Evolutionary conservation across 2,329 filamentous ascomycete genomes (phyloP).

Genomic region (Alternaria viburni): DNA sequence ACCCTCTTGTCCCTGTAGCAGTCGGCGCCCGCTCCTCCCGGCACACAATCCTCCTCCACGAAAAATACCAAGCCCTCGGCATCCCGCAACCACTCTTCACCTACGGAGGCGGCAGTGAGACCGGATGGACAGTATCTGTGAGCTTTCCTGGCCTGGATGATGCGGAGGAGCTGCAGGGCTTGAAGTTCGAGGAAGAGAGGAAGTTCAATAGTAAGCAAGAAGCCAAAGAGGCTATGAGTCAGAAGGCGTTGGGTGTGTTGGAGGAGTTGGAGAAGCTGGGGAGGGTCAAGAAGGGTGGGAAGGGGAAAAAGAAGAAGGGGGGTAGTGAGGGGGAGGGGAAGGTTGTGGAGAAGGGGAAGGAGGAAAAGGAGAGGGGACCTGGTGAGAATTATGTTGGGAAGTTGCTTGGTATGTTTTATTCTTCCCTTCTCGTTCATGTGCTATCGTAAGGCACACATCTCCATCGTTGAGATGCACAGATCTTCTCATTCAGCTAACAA

Average conservation of each 20-base stretch:
- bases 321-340: slow-evolving; percentile 23
- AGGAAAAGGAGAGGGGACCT: slow-evolving; percentile 20
- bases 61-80: slow-evolving; percentile 33
- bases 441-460: no score
- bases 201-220: slow-evolving; percentile 50
- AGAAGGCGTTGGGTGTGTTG: slow-evolving; percentile 38
- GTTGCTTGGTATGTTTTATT: no score
- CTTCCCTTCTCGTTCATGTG: no score
- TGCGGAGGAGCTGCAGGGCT: slow-evolving; percentile 17
- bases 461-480: no score
- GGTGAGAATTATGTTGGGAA: slow-evolving; percentile 45
- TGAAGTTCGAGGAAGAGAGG: slow-evolving; percentile 23
- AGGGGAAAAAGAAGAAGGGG: slow-evolving; percentile 20
- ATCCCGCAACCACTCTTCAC: slow-evolving; percentile 30
- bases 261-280: slow-evolving; percentile 28
- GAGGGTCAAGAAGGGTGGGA: slow-evolving; percentile 27
- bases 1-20: slow-evolving; percentile 20
- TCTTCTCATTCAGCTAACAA: no score
- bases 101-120: slow-evolving; percentile 13
- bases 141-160: slow-evolving; percentile 25
- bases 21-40: slow-evolving; percentile 28
- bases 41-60: slow-evolving; percentile 30
- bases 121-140: slow-evolving; percentile 32
- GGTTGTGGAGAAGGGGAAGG: slow-evolving; percentile 24
- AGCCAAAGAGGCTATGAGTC: slow-evolving; percentile 50